Evolutionary conservation across 78 protist genomes (phyloP).

Genomic region (Dictyostelium brefeldianum): DNA sequence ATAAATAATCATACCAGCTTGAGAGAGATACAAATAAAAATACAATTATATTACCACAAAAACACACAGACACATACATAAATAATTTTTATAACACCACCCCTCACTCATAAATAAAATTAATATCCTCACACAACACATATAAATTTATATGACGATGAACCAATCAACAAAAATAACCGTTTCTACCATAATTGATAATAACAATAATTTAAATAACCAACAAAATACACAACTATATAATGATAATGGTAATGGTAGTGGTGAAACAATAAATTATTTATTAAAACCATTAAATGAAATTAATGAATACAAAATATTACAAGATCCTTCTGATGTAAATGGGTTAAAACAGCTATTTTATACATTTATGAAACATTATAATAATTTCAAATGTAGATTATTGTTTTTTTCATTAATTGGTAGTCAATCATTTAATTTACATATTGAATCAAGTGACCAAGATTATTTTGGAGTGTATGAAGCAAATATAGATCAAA

Average conservation of each 20-base stretch:
- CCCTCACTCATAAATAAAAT: no score
- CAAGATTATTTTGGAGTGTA: constrained; percentile 51
- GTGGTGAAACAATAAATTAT: neutral
- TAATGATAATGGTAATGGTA: neutral
- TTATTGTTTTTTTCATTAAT: constrained; percentile 31
- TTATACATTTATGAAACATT: neutral
- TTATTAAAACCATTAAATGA: neutral
- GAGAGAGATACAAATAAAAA: no score
- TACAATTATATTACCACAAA: no score
- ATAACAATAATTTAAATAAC: neutral
- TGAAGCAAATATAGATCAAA: constrained; percentile 17
- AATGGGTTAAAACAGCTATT: constrained; percentile 1
- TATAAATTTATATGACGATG: no score
- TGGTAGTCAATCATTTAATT: constrained; percentile 63
- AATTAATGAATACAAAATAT: neutral
- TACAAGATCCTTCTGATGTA: neutral
- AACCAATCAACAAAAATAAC: neutral
- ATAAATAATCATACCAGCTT: no score
- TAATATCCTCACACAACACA: no score
- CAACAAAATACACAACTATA: neutral
- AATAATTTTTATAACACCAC: no score
- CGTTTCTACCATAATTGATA: neutral
- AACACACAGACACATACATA: no score
- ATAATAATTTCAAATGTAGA: neutral
- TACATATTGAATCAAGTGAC: constrained; percentile 39